Percentiles rank a stretch among this genome's conserved stretches.
Conservation (phyloP, 2,329 filamentous ascomycete species). For the Lasiodiplodia theobromae region DNA sequence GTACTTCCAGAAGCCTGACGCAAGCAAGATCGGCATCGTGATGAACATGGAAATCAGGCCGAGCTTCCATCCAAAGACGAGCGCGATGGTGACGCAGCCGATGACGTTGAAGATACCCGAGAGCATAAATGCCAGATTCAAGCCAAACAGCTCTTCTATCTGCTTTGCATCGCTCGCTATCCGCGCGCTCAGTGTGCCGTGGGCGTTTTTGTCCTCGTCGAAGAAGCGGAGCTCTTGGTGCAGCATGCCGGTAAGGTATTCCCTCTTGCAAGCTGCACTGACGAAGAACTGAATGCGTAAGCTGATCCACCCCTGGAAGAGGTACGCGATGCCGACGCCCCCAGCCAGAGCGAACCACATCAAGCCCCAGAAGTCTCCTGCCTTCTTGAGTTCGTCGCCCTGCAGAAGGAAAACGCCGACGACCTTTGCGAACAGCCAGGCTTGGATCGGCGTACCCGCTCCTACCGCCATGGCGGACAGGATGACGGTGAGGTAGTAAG, state of each 20-base stretch:
- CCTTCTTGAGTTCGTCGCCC: neutral
- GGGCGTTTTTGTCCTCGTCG: slow-evolving; percentile 83
- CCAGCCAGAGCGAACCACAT: neutral
- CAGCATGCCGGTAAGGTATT: slow-evolving; percentile 43
- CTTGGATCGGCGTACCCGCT: slow-evolving; percentile 16
- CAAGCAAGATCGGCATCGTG: slow-evolving; percentile 76
- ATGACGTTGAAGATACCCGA: slow-evolving; percentile 78
- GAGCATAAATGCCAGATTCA: slow-evolving; percentile 82
- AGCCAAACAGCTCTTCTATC: slow-evolving; percentile 81
- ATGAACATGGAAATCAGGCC: slow-evolving; percentile 75
- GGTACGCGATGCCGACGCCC: neutral
- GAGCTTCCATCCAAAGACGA: slow-evolving; percentile 82
- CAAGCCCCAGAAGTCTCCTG: slow-evolving; percentile 7
- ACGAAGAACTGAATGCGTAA: neutral
- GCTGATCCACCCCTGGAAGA: neutral
- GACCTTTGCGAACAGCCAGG: slow-evolving; percentile 2
- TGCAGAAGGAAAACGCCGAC: neutral
- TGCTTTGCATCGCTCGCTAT: slow-evolving; percentile 86
- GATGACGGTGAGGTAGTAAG: neutral
- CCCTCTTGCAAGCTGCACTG: slow-evolving; percentile 3
- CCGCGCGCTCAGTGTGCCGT: slow-evolving; percentile 83
- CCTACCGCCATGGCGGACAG: neutral
- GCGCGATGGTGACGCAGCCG: slow-evolving; percentile 69
- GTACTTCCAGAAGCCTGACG: neutral
- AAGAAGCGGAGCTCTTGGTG: slow-evolving; percentile 88